Evolutionary conservation across 129 eudicot species (phyloP), one percentile per base, ranked within the genome.

Genomic region (Escallonia herrerae): DNA sequence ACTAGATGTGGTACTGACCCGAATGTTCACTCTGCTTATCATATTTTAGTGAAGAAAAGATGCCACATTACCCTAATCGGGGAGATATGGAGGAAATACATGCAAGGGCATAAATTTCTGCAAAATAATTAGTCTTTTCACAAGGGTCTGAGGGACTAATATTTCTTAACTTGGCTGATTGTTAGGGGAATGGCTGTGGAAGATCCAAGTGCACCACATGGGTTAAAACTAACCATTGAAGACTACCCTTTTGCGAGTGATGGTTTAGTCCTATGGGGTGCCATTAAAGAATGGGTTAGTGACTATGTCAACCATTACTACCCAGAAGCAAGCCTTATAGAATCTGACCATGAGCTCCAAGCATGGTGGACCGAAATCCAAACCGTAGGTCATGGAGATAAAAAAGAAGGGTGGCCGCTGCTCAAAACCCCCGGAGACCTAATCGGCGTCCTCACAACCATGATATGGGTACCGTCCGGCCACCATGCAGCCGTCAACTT

Each of bases 181-280:
- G 49, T 45, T 53, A 81, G 85, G 69, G 80, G 85, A 9, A 76
- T 83, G 82, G 89, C 85, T 7, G n/a, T 79, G 14, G 63, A 56
- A 42, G 72, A 76, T 62, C 50, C 78, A 4, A 50, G 70, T 55
- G 56, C 52, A 50, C 68, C 56, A 62, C 64, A 72, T 48, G 82
- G 74, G 5, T 48, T 80, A 40, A 68, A 75, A n/a, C 80, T 84
- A 15, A 58, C 74, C 33, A 62, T 80, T 14, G 76, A 84, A 49
- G 90, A 84, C 64, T 80, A 84, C 43, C 90, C 90, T 4, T 84
- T 62, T 58, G 90, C 64, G 13, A 79, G 63, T 42, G 90, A 80
- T 37, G 90, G 90, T 22, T 72, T 77, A 2, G 79, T 76, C 15
- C 74, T 84, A 15, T 84, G 90, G 90, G 67, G 62, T 0, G 76